Conservation (phyloP, 305 asterid species). For the Fraxinus sp. region DNA sequence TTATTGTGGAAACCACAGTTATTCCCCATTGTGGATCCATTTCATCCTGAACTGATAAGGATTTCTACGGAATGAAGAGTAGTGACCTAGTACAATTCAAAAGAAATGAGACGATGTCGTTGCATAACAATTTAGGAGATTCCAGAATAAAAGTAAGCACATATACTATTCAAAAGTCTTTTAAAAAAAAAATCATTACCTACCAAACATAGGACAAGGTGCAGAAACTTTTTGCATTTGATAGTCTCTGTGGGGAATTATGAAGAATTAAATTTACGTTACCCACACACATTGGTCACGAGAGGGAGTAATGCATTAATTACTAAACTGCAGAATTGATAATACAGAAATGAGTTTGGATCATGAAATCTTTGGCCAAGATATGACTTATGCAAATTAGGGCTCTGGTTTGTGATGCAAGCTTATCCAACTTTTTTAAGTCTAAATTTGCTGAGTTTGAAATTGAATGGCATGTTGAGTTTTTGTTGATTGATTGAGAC, state of each 20-base stretch:
- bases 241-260: background rate
- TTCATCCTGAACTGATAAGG: background rate
- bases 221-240: background rate
- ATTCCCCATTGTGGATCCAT: background rate
- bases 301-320: background rate
- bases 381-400: background rate
- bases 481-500: background rate
- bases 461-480: background rate
- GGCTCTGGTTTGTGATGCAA: background rate
- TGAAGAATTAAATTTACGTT: background rate
- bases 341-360: background rate
- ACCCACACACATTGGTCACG: background rate
- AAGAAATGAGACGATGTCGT: background rate
- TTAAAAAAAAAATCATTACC: background rate
- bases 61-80: background rate
- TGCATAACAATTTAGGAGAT: background rate
- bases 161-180: too few relatives aligned
- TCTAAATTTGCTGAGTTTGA: background rate
- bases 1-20: background rate
- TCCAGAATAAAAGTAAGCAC: background rate
- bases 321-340: background rate
- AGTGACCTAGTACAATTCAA: background rate
- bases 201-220: background rate
- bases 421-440: background rate
- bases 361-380: background rate